phyloP scores from a whole-genome alignment of 371 early-diverging fungal species.

The Apophysomyces trapeziformis region DNA sequence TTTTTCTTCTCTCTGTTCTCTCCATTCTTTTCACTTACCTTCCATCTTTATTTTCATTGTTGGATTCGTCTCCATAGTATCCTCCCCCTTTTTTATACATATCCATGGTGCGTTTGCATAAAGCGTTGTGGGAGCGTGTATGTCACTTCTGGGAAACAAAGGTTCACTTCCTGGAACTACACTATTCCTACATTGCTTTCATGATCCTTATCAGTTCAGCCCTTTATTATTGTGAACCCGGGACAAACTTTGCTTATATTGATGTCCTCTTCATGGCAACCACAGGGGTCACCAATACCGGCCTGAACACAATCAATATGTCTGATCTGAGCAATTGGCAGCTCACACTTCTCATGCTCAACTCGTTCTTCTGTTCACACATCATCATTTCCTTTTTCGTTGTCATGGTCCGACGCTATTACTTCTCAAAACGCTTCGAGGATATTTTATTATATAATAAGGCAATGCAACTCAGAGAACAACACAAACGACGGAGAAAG shows the following conservation, averaged over 20 bases:
- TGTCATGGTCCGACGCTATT: constrained; percentile 40
- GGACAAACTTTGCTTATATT: constrained; percentile 40
- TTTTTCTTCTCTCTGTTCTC: not conserved
- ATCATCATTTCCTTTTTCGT: constrained; percentile 42
- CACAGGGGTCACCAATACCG: constrained; percentile 43
- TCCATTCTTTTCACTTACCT: not conserved
- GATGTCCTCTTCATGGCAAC: constrained; percentile 53
- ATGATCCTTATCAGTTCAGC: constrained; percentile 36
- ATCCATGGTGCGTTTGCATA: not conserved
- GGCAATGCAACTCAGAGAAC: constrained; percentile 37
- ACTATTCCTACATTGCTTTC: constrained; percentile 45
- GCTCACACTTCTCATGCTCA: constrained; percentile 30
- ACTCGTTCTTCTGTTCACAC: constrained; percentile 41
- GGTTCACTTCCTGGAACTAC: constrained; percentile 52
- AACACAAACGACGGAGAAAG: constrained; percentile 25
- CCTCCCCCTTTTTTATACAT: too few relatives aligned
- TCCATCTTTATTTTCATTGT: too few relatives aligned
- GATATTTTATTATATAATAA: constrained; percentile 48
- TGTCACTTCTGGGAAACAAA: constrained; percentile 32
- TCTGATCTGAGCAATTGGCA: constrained; percentile 38
- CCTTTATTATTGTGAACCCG: constrained; percentile 43
- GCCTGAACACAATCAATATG: constrained; percentile 44
- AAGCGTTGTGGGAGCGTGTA: not conserved
- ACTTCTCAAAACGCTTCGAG: constrained; percentile 53
- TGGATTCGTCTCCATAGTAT: too few relatives aligned